phyloP scores from a whole-genome alignment of 345 rosid species.

The Salix koriyanagi region DNA sequence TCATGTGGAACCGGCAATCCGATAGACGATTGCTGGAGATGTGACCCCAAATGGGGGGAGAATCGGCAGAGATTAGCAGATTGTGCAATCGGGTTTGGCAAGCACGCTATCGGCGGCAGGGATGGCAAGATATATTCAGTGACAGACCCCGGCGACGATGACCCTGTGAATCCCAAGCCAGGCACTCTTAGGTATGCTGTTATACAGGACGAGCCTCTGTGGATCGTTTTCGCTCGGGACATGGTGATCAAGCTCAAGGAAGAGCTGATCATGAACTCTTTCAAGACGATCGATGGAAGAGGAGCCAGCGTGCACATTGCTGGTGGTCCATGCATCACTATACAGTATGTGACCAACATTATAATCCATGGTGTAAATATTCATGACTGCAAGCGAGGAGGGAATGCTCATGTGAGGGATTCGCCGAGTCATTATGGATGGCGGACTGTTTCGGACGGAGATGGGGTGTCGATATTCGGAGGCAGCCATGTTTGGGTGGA shows the following conservation, averaged over 20 bases:
- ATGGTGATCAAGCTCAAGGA: conserved; percentile 23
- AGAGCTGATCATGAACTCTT: conserved; percentile 30
- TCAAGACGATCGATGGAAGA: conserved; percentile 32
- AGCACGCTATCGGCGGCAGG: conserved; percentile 29
- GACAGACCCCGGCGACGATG: conserved; percentile 12
- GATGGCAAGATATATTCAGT: conserved; percentile 23
- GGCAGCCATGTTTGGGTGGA: conserved; percentile 35
- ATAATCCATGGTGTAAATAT: conserved; percentile 28
- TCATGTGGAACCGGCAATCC: conserved; percentile 27
- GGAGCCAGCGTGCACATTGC: conserved; percentile 29
- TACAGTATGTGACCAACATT: conserved; percentile 31
- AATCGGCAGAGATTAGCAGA: conserved; percentile 23
- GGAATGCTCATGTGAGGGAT: conserved; percentile 31
- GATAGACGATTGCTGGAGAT: conserved; percentile 30
- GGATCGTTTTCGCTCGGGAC: conserved; percentile 23
- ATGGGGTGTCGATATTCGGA: conserved; percentile 29
- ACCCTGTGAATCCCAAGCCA: conserved; percentile 22
- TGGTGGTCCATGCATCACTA: conserved; percentile 27
- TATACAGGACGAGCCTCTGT: conserved; percentile 23
- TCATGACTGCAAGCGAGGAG: conserved; percentile 29
- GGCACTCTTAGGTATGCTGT: conserved; percentile 24
- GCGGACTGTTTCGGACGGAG: conserved; percentile 33
- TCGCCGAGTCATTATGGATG: conserved; percentile 27
- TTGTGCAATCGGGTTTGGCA: conserved; percentile 29
- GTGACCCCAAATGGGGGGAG: conserved; percentile 21